Evolutionary conservation across 1,284 basidiomycete species (phyloP).

Genomic region (Hymenochaete sp.): DNA sequence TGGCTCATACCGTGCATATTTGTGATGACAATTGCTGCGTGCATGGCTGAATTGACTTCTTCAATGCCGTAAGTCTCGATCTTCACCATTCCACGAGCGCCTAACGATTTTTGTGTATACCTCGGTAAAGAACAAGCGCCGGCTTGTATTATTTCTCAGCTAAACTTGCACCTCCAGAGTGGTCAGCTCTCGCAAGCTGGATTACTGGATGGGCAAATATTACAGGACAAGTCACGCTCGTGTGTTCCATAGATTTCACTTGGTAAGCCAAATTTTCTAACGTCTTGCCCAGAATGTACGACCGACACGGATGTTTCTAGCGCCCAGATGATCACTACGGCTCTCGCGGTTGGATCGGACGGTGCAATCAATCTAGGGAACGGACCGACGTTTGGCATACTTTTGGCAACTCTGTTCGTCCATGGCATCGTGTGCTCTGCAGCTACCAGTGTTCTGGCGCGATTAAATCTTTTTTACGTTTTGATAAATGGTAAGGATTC

Average conservation of each 20-base stretch:
- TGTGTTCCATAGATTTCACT: conserved; percentile 69
- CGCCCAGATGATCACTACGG: conserved; percentile 70
- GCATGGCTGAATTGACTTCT: conserved; percentile 63
- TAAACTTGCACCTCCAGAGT: conserved; percentile 52
- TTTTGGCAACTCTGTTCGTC: conserved; percentile 50
- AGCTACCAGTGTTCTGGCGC: conserved; percentile 54
- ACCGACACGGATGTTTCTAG: conserved; percentile 21
- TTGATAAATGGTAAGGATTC: conserved; percentile 44
- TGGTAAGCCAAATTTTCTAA: conserved; percentile 31
- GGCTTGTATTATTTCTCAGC: conserved; percentile 70
- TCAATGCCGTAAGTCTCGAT: conserved; percentile 58
- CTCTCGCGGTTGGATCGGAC: conserved; percentile 51
- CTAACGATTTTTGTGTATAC: too few species aligned
- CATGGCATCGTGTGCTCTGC: conserved; percentile 66
- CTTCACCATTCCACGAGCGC: neutral
- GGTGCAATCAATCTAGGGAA: conserved; percentile 41
- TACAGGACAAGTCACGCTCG: conserved; percentile 51
- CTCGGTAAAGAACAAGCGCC: conserved; percentile 46
- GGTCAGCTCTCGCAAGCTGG: conserved; percentile 60
- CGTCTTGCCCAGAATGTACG: neutral
- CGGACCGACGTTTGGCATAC: conserved; percentile 60
- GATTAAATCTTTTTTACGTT: conserved; percentile 62
- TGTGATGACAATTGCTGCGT: conserved; percentile 55
- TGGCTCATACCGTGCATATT: conserved; percentile 69
- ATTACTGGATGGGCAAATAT: conserved; percentile 64